Evolutionary conservation across 73 alveolate genomes (phyloP), one percentile per base, ranked within the genome.

Genomic region (Blepharisma stoltei): DNA sequence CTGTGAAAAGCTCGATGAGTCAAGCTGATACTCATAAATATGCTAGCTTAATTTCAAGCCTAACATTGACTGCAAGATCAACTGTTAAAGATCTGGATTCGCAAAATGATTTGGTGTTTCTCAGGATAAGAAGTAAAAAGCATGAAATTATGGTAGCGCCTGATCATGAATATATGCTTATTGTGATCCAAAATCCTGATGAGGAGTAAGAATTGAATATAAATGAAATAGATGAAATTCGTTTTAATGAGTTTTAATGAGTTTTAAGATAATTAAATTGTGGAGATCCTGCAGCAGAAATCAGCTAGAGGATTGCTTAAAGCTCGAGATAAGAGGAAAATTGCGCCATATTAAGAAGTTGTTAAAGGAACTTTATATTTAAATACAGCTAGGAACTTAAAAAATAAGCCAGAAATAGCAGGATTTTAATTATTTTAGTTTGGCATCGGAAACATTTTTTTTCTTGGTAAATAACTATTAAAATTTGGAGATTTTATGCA

Each of bases 71-170:
- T 76, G 96, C 98, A 20, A 75, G 92, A 71, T 89, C 95, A 6
- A 85, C 83, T 45, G 96, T 92, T 41, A 70, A 95, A 50, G 98
- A 92, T 71, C 75, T 92, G 37, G 93, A 92, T 67, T 93, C 98
- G 21, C 78, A 82, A 83, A 96, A 96, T 87, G 98, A 96, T 81
- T 89, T 96, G 81, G 92, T 96, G 54, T 94, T 96, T 89, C 86
- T 96, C 75, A 89, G 99, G 81, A 93, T 96, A 18, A 90, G 97
- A 88, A 86, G 98, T 18, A 94, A 95, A 83, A 86, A 89, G 54
- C 93, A 96, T 87, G 99, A 96, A 84, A 94, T 96, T 45, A 78
- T 96, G 84, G 96, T 96, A 41, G 99, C 99, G 21, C 99, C 99
- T 8, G 99, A 94, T 78, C 91, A 96, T 77, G 96, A 90, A 55